These are phyloP conservation scores for Stereocaulon alpinum DNA, from an alignment of 495 filamentous ascomycete species.

Conservation along the genomic window DNA sequence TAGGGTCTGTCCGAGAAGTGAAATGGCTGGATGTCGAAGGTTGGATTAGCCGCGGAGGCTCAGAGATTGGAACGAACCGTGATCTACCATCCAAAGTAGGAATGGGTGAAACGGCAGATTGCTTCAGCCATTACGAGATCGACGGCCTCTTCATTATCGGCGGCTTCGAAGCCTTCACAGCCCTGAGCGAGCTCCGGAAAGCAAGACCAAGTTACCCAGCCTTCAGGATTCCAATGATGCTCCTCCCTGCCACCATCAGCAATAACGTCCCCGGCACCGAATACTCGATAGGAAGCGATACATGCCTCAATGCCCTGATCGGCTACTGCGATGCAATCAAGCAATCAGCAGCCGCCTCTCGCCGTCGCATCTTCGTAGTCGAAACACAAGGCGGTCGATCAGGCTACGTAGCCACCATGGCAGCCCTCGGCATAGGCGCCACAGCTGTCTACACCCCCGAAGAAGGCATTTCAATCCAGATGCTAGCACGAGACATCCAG, in stretches of 20 bases:
- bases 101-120: slow-evolving; percentile 69
- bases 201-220: slow-evolving; percentile 67
- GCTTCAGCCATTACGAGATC: slow-evolving; percentile 78
- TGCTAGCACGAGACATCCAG: slow-evolving; percentile 83
- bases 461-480: slow-evolving; percentile 87
- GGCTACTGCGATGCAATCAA: slow-evolving; percentile 95
- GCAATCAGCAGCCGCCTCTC: slow-evolving; percentile 87
- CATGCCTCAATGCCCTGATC: slow-evolving; percentile 93
- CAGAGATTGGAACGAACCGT: slow-evolving; percentile 96
- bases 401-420: slow-evolving; percentile 87
- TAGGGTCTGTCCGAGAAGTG: slow-evolving; percentile 74
- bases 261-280: slow-evolving; percentile 98
- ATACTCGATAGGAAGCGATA: slow-evolving; percentile 93
- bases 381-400: slow-evolving; percentile 94
- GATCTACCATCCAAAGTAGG: slow-evolving; percentile 77
- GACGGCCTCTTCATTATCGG: slow-evolving; percentile 89
- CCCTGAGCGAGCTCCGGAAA: slow-evolving; percentile 74
- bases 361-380: slow-evolving; percentile 90
- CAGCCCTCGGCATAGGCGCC: slow-evolving; percentile 80
- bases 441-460: slow-evolving; percentile 97
- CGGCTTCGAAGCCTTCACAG: slow-evolving; percentile 95
- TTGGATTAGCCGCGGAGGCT: slow-evolving; percentile 94
- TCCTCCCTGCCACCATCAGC: slow-evolving; percentile 92
- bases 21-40: slow-evolving; percentile 87
- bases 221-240: slow-evolving; percentile 85